These are phyloP conservation scores for Elaeis oleifera DNA, from an alignment of 202 grass and related monocot genomes.

Conservation along the genomic window DNA sequence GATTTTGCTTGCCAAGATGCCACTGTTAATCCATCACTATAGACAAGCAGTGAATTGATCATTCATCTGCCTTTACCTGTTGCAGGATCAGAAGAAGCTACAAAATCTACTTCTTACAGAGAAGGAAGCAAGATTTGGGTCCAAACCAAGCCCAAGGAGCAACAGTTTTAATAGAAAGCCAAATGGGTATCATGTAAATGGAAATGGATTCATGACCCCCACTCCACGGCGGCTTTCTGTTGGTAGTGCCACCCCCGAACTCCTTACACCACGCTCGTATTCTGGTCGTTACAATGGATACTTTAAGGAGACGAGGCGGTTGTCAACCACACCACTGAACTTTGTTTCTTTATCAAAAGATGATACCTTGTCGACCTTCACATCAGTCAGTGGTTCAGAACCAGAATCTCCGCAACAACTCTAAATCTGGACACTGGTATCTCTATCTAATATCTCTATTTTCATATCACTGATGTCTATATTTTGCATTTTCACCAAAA, in stretches of 20 bases:
- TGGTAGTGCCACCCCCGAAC: constrained; percentile 66
- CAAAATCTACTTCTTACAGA: constrained; percentile 67
- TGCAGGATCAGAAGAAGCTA: constrained; percentile 92
- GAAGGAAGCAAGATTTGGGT: constrained; percentile 67
- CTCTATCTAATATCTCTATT: not conserved
- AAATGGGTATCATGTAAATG: constrained; percentile 40
- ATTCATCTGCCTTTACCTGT: not conserved
- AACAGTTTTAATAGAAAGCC: constrained; percentile 62
- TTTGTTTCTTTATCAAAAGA: constrained; percentile 50
- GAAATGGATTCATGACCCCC: constrained; percentile 70
- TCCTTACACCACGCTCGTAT: constrained; percentile 79
- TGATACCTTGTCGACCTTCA: constrained; percentile 84
- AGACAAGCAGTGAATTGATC: not conserved
- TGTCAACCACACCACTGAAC: constrained; percentile 62
- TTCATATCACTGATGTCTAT: too few relatives aligned
- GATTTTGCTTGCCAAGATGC: constrained; percentile 6
- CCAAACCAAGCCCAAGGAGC: constrained; percentile 49
- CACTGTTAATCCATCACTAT: not conserved
- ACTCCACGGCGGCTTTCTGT: constrained; percentile 48
- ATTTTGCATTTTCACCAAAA: too few relatives aligned
- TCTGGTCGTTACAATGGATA: constrained; percentile 59
- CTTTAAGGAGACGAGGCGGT: constrained; percentile 54
- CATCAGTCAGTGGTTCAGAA: constrained; percentile 87
- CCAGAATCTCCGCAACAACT: constrained; percentile 45
- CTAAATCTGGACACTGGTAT: not conserved